Base-by-base conservation (phyloP, 169 alveolate species). In the Amoebophrya sp. region DNA sequence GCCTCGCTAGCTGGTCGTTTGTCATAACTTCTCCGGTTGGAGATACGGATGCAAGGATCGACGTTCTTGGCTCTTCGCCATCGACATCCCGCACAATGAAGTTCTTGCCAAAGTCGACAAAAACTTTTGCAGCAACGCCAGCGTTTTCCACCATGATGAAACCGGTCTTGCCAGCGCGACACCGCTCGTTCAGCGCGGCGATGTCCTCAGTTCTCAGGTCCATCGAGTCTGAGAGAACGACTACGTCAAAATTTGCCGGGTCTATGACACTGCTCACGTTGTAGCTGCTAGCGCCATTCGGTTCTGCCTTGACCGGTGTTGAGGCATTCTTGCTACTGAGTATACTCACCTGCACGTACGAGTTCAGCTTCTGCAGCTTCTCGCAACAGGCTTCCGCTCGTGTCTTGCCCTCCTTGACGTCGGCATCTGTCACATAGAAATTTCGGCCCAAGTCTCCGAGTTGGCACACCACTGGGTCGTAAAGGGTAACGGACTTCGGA, bases 81-180 rank as follows among this genome's bases (percentile, higher is more conserved):
- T 96, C 95, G 55, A 91, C 92, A 94, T 96, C 98, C 65, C 95
- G 95, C 89, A 98, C 95, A 41, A 93, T 93, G 96, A 98, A 98
- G 38, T 95, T 95, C 47, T 93, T 95, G 36, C 99, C 99, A 93
- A 97, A 98, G 94, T 99, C 99, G 41, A 97, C 99, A 94, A 99
- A 99, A 89, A 98, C 95, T 76, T 97, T 97, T n/a, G 99, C 99
- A 39, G 97, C 96, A 94, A 98, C 96, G 18, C 99, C 99, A 78
- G 96, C 95, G 12, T 95, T 92, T 41, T 96, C 96, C 41, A 97
- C 92, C 40, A 94, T 94, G 89, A 97, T 96, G 93, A 97, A 97
- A 34, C 98, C 98, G 40, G 95, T 95, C 29, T 95, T 95, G 39
- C 10, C 0, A 0, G 41, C 41, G 29, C 98, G 93, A 92, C 96